These are phyloP conservation scores for Vachellia collinsii DNA, from an alignment of 306 rosid genomes.

Conservation along the genomic window DNA sequence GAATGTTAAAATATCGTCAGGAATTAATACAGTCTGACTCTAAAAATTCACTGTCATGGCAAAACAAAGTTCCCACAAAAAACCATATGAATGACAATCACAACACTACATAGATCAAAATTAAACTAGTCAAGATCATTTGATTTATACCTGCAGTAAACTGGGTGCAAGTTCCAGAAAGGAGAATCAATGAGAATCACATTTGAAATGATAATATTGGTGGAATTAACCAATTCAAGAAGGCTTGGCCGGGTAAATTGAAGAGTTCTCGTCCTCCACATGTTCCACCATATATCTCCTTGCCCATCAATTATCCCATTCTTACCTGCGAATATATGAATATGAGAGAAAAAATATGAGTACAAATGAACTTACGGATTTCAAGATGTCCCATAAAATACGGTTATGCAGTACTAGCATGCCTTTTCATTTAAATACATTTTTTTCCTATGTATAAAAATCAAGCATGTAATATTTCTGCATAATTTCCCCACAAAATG, in stretches of 20 bases:
- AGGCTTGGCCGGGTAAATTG: slow-evolving; percentile 82
- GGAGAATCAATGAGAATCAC: slow-evolving; percentile 81
- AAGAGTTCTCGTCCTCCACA: slow-evolving; percentile 92
- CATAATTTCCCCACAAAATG: background rate
- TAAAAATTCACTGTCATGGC: background rate
- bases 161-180: slow-evolving; percentile 96
- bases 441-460: slow-evolving; percentile 18
- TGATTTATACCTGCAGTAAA: slow-evolving; percentile 77
- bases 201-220: slow-evolving; percentile 72
- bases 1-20: background rate
- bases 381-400: slow-evolving; percentile 2
- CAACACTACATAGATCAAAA: background rate
- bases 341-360: background rate
- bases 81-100: background rate
- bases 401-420: slow-evolving; percentile 1
- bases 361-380: background rate
- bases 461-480: slow-evolving; percentile 1
- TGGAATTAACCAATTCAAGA: slow-evolving; percentile 77
- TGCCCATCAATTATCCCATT: slow-evolving; percentile 96
- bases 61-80: slow-evolving; percentile 11
- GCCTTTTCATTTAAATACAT: background rate
- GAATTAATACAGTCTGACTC: slow-evolving; percentile 5
- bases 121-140: background rate
- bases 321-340: slow-evolving; percentile 50
- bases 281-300: slow-evolving; percentile 95